phyloP scores from a whole-genome alignment of 2,329 filamentous ascomycete species.

The Fusarium citri region DNA sequence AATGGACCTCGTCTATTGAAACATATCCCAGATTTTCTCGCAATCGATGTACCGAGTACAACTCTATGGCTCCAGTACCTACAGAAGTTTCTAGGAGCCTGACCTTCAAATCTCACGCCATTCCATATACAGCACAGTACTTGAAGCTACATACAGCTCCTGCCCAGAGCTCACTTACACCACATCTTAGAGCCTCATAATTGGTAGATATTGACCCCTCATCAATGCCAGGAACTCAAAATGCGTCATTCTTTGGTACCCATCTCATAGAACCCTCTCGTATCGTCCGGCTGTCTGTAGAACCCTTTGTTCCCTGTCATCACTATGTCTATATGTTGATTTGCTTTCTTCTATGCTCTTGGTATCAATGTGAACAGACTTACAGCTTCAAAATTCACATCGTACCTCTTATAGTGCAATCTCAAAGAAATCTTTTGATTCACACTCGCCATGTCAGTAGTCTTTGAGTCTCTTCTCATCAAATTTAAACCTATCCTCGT shows the following conservation, averaged over 20 bases:
- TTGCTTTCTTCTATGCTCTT: background rate
- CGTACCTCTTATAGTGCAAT: background rate
- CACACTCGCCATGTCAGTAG: constrained; percentile 41
- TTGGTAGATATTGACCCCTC: constrained; percentile 34
- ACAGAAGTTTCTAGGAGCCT: constrained; percentile 19
- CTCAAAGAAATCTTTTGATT: background rate
- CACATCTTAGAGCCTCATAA: constrained; percentile 19
- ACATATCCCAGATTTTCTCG: background rate
- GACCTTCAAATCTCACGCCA: background rate
- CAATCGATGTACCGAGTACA: background rate
- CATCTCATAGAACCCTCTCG: constrained; percentile 30
- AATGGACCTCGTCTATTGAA: background rate
- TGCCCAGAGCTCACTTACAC: background rate
- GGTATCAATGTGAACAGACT: background rate
- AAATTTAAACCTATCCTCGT: constrained; percentile 49
- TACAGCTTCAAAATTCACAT: background rate
- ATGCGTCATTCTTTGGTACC: constrained; percentile 18
- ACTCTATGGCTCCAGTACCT: background rate
- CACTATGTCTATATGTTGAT: constrained; percentile 10
- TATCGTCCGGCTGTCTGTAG: background rate
- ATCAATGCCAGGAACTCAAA: constrained; percentile 1
- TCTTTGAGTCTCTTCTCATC: constrained; percentile 49
- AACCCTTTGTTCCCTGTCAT: constrained; percentile 1
- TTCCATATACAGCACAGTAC: background rate
- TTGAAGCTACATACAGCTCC: background rate